Percentiles rank a stretch among this genome's conserved stretches.
These are phyloP conservation scores for Globisporangium radiosum DNA, from an alignment of 352 stramenopile species.

Conservation along the genomic window DNA sequence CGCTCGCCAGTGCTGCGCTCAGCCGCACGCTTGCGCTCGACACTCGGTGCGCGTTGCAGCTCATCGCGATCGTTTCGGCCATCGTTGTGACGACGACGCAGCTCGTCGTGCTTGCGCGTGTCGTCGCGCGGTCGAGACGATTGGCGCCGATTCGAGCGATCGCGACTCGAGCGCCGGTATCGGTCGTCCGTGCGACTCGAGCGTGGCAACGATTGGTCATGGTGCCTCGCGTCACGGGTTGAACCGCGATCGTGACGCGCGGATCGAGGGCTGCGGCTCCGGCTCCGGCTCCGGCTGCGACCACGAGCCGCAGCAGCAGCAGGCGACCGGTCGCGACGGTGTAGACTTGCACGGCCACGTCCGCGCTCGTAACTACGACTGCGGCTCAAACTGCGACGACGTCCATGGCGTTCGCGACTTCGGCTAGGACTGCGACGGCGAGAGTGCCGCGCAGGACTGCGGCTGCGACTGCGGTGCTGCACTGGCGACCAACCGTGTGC, in stretches of 20 bases:
- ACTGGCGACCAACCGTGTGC: constrained; percentile 2
- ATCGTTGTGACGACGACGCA: neutral
- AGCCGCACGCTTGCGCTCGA: neutral
- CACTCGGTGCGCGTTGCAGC: too few relatives aligned
- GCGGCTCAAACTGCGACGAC: neutral
- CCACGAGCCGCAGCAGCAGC: neutral
- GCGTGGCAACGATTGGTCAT: neutral
- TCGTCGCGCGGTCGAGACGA: neutral
- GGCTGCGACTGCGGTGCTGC: neutral
- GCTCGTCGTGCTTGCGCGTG: neutral
- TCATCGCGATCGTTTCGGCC: neutral
- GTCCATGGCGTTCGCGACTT: neutral
- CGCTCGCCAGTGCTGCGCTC: neutral
- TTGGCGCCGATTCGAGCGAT: neutral
- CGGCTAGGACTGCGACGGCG: neutral
- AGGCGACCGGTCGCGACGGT: neutral
- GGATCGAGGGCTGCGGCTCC: neutral
- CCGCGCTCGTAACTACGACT: neutral
- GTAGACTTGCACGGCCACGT: neutral
- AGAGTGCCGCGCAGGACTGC: neutral
- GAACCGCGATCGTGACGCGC: too few relatives aligned
- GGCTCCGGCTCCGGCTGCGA: constrained; percentile 2
- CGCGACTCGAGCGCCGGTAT: neutral
- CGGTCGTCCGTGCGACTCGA: neutral
- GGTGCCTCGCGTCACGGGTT: neutral